A percentile compares a stretch with the other conserved stretches of the same genome.
phyloP scores from a whole-genome alignment of 2,329 filamentous ascomycete species.

The Akanthomyces uredinophilus region DNA sequence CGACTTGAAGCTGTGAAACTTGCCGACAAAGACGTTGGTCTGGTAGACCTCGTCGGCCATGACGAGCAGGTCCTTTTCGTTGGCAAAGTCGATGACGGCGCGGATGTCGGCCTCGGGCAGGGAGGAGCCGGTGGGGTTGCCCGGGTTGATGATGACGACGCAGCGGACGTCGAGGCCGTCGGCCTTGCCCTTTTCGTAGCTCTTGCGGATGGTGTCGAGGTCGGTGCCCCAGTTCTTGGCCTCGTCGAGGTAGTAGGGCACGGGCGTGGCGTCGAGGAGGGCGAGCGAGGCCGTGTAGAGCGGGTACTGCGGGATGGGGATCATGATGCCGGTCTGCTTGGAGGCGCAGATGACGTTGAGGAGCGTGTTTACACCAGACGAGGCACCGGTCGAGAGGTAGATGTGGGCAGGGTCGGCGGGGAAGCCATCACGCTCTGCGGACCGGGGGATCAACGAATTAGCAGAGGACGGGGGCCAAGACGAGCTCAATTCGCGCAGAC shows the following conservation, averaged over 20 bases:
- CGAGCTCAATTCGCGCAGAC: constrained; percentile 24
- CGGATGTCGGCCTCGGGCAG: constrained; percentile 74
- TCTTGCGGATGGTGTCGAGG: constrained; percentile 66
- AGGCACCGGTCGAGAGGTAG: constrained; percentile 88
- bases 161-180: constrained; percentile 83
- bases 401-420: constrained; percentile 74
- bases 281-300: constrained; percentile 92
- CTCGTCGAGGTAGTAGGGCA: constrained; percentile 94
- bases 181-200: constrained; percentile 68
- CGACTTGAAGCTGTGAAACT: constrained; percentile 95
- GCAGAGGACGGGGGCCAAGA: background rate
- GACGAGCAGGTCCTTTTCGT: constrained; percentile 78
- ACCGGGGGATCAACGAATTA: constrained; percentile 8
- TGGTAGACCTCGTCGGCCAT: constrained; percentile 98
- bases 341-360: constrained; percentile 81
- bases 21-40: constrained; percentile 92
- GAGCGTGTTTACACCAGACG: constrained; percentile 89
- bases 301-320: constrained; percentile 96
- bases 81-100: constrained; percentile 80
- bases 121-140: constrained; percentile 91
- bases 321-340: constrained; percentile 74
- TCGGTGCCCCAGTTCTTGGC: constrained; percentile 82
- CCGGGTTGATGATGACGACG: constrained; percentile 96
- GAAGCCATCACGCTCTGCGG: constrained; percentile 75
- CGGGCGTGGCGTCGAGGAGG: constrained; percentile 76